Evolutionary conservation across 371 early-diverging fungal species (phyloP), one percentile per base, ranked within the genome.

Genomic region (Mucor ambiguus): DNA sequence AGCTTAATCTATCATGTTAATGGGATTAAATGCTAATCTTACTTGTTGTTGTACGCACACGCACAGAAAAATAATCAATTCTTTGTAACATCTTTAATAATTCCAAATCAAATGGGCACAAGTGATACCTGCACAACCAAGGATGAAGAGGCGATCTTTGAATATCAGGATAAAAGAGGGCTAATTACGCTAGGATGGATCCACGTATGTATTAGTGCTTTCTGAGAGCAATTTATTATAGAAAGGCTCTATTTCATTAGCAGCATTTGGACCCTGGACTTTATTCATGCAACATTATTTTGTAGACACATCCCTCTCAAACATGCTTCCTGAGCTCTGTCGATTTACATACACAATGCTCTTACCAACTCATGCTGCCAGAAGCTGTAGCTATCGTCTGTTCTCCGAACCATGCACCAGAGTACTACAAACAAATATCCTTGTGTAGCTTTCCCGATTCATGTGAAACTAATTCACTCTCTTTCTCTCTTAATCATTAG

Each of bases 361-460:
- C 94, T 0, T 96, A 94, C 71, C 96, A 96, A 79, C 71, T 93
- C 35, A 92, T 94, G 90, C 80, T 96, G 2, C 95, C 95, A 7
- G 96, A 96, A 68, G 95, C 96, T n/a, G 90, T 96, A 48, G 96
- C 96, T 16, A 93, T 96, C 57, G 96, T 96, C 7, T 89, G 94
- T 62, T 81, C 95, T 3, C 96, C 96, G 1, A 85, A 79, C 38
- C 82, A 92, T 54, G 76, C 78, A 5, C 93, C 91, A 58, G 82
- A 80, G 87, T 89, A 86, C 61, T 32, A 57, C 30, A 32, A 32
- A 49, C 22, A 61, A 26, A 33, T 32, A 35, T 29, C 29, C 14
- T 49, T 29, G 30, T 35, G 28, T 24, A 48, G 24, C 32, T 32
- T 33, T 20, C 5, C 8, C 8, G 16, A 46, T 46, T 14, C 49